Conservation (phyloP, 192 early-diverging fungal species). For the Entomortierella parvispora region DNA sequence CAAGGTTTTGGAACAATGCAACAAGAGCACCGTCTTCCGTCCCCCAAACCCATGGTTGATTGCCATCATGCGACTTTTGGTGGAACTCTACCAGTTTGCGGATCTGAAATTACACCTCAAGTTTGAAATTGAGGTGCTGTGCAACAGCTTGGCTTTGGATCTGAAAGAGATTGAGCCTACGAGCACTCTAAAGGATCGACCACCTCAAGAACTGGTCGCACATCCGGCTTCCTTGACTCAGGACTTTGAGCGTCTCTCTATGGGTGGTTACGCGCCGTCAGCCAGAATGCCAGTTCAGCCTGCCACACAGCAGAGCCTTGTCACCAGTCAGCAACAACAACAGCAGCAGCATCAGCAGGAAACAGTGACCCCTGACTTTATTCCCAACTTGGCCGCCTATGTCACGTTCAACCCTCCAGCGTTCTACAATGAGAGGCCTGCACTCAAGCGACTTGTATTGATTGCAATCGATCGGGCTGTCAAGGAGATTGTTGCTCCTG, state of each 20-base stretch:
- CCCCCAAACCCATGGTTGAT: conserved; percentile 99
- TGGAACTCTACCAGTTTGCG: conserved; percentile 93
- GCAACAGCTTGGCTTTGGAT: conserved; percentile 89
- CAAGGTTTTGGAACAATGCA: conserved; percentile 93
- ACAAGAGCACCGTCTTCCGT: conserved; percentile 86
- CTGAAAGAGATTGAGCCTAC: conserved; percentile 82
- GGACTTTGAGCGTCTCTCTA: conserved; percentile 54
- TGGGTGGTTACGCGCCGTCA: conserved; percentile 34
- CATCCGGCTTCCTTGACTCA: conserved; percentile 37
- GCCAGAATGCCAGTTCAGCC: conserved; percentile 39
- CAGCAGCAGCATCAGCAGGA: conserved; percentile 18
- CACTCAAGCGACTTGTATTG: conserved; percentile 90
- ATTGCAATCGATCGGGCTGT: conserved; percentile 91
- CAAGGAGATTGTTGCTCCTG: conserved; percentile 88
- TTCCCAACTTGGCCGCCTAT: conserved; percentile 72
- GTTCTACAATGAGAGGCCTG: conserved; percentile 84
- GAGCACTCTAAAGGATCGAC: conserved; percentile 69
- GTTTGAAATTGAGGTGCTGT: conserved; percentile 98
- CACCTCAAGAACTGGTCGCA: conserved; percentile 52
- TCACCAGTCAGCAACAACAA: not conserved
- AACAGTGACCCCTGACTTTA: conserved; percentile 14
- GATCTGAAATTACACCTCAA: conserved; percentile 96
- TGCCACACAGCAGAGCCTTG: not conserved
- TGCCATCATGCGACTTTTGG: conserved; percentile 90
- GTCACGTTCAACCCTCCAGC: conserved; percentile 85